These are phyloP conservation scores for Salvia miltiorrhiza DNA, from an alignment of 257 asterid genomes.

Conservation along the genomic window DNA sequence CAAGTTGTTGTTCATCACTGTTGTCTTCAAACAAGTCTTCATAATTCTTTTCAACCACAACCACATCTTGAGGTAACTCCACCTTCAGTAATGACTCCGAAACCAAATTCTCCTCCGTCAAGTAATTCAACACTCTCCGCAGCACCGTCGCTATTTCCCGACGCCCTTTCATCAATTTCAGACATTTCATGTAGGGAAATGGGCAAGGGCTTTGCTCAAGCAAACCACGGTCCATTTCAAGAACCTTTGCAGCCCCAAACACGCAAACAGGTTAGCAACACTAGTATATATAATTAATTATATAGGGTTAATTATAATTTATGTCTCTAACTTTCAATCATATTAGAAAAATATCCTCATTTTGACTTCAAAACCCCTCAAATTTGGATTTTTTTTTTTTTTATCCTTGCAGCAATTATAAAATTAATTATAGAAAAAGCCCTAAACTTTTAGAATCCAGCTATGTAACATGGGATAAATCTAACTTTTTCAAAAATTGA, in stretches of 20 bases:
- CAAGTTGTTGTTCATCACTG: background rate
- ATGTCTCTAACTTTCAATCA: too few relatives aligned
- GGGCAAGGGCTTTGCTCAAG: conserved; percentile 19
- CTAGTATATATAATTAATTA: too few relatives aligned
- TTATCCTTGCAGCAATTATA: too few relatives aligned
- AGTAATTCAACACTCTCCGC: conserved; percentile 9
- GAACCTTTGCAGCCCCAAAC: conserved; percentile 17
- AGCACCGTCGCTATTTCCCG: background rate
- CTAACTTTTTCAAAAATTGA: too few relatives aligned
- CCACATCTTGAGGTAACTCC: conserved; percentile 7
- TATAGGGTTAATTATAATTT: too few relatives aligned
- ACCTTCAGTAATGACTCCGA: conserved; percentile 10
- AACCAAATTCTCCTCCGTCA: conserved; percentile 6
- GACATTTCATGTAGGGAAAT: conserved; percentile 9
- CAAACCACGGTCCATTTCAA: conserved; percentile 19
- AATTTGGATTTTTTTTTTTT: too few relatives aligned
- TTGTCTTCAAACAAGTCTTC: background rate
- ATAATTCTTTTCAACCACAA: background rate
- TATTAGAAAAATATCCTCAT: too few relatives aligned
- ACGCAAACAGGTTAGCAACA: too few relatives aligned
- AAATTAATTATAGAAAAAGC: too few relatives aligned
- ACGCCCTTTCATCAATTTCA: conserved; percentile 1
- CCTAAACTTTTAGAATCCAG: too few relatives aligned
- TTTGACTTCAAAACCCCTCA: too few relatives aligned
- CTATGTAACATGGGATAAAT: too few relatives aligned